These are phyloP conservation scores for Artemisia annua DNA, from an alignment of 129 eudicot species.

Conservation along the genomic window DNA sequence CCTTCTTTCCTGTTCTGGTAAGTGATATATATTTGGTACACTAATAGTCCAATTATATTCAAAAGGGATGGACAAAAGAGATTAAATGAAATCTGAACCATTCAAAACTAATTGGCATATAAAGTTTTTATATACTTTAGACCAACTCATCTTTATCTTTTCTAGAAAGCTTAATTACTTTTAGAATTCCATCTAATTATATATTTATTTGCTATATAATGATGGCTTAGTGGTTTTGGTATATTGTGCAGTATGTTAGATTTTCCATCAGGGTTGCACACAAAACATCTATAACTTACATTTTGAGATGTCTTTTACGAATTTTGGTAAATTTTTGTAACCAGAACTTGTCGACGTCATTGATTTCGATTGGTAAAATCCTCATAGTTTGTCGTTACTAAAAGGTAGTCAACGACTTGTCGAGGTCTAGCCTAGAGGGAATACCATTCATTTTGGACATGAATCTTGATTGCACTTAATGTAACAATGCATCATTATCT, in stretches of 20 bases:
- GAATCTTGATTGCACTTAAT: conserved; percentile 30
- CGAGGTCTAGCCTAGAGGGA: neutral
- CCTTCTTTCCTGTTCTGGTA: conserved; percentile 32
- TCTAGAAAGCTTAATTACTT: conserved; percentile 31
- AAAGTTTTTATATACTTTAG: conserved; percentile 9
- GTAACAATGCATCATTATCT: conserved; percentile 32
- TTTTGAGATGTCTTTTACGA: neutral
- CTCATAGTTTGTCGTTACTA: conserved; percentile 3
- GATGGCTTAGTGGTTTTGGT: conserved; percentile 12
- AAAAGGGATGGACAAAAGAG: conserved; percentile 12
- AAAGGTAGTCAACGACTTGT: conserved; percentile 23
- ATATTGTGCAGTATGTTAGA: conserved; percentile 9
- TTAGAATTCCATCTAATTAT: conserved; percentile 1
- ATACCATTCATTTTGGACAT: conserved; percentile 26
- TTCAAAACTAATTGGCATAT: conserved; percentile 29
- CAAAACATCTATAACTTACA: neutral
- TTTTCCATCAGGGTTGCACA: neutral
- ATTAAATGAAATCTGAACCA: conserved; percentile 20
- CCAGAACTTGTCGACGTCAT: conserved; percentile 4
- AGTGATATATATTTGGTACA: conserved; percentile 18
- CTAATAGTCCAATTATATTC: conserved; percentile 9
- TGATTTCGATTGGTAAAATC: conserved; percentile 6
- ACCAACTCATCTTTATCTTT: conserved; percentile 25
- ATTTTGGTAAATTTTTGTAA: conserved; percentile 4
- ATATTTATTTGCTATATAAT: neutral